Percentiles rank a stretch among this genome's conserved stretches.
Conservation (phyloP, 2,329 filamentous ascomycete genomes). For the Claviceps africana region DNA sequence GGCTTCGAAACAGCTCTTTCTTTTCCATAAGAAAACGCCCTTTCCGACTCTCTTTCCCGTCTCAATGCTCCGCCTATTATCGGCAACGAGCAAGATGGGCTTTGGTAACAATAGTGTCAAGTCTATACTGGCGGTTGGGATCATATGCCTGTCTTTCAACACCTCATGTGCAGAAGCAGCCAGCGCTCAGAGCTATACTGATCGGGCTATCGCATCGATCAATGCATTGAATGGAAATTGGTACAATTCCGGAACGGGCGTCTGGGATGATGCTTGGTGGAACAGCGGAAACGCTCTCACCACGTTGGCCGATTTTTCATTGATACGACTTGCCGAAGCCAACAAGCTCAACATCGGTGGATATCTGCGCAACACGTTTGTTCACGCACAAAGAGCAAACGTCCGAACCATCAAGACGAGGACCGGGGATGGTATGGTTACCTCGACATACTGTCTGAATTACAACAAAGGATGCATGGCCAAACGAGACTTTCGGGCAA, state of each 20-base stretch:
- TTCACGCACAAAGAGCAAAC: slow-evolving; percentile 26
- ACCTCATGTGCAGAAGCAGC: slow-evolving; percentile 5
- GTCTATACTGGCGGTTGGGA: slow-evolving; percentile 5
- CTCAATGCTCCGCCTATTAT: neutral
- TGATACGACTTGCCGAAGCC: slow-evolving; percentile 18
- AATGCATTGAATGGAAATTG: slow-evolving; percentile 38
- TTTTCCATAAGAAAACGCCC: too few species aligned
- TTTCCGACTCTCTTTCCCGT: neutral
- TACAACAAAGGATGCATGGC: slow-evolving; percentile 15
- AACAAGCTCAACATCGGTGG: slow-evolving; percentile 24
- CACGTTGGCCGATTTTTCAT: slow-evolving; percentile 40
- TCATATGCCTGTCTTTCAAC: neutral
- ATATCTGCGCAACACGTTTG: slow-evolving; percentile 31
- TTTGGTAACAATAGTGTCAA: neutral
- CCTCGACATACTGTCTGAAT: slow-evolving; percentile 24
- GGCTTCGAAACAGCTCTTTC: neutral
- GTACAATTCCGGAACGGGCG: slow-evolving; percentile 45
- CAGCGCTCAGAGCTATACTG: slow-evolving; percentile 16
- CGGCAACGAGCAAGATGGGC: neutral
- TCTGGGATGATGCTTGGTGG: slow-evolving; percentile 60
- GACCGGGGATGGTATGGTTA: slow-evolving; percentile 20
- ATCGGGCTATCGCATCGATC: slow-evolving; percentile 20
- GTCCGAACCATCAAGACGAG: slow-evolving; percentile 26
- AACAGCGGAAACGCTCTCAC: slow-evolving; percentile 56
- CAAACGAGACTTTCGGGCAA: slow-evolving; percentile 20